Evolutionary conservation across 257 asterid genomes (phyloP), one percentile per base, ranked within the genome.

Genomic region (Solanum ossicruentum): DNA sequence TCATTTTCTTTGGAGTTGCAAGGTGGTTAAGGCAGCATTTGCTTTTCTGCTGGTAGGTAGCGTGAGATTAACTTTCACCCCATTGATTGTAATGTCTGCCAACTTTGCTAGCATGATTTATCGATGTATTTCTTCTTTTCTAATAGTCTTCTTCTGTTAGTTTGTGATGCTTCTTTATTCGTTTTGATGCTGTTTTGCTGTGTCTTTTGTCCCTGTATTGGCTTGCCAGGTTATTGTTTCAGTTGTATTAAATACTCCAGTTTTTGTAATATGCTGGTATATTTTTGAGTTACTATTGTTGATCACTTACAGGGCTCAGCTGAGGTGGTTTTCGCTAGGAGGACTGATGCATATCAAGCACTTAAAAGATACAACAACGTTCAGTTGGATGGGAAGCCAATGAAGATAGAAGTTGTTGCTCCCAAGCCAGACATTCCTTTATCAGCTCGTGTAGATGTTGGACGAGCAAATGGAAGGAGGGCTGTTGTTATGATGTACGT

Each of bases 361-460:
- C 84, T 91, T 21, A 91, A 90, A 82, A 91, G 90, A 20, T 94
- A 93, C 83, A 94, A 94, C 91, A 93, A 93, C 75, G 98, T 94
- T 20, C 95, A 91, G 43, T 85, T 94, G 91, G 98, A 94, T 90
- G 97, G 97, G 41, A 92, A 82, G 88, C 97, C 95, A 12, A 93
- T 94, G 97, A 94, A 93, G 91, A 89, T 94, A 57, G 97, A 92
- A 88, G 88, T 94, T 43, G 57, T 92, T 72, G 92, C 93, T 56
- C 84, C 88, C 56, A 90, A 85, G 20, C 65, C 86, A 1, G 93
- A 83, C 85, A 61, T 82, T 36, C 93, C 98, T 10, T 47, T 94
- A 66, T 85, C 92, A 61, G 90, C 94, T 81, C 95, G 92, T 51
- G 86, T 90, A 79, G 91, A 93, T 88, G 93, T 90, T 82, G 93